Evolutionary conservation across 305 asterid species (phyloP).

Genomic region (Plantago coronopus): DNA sequence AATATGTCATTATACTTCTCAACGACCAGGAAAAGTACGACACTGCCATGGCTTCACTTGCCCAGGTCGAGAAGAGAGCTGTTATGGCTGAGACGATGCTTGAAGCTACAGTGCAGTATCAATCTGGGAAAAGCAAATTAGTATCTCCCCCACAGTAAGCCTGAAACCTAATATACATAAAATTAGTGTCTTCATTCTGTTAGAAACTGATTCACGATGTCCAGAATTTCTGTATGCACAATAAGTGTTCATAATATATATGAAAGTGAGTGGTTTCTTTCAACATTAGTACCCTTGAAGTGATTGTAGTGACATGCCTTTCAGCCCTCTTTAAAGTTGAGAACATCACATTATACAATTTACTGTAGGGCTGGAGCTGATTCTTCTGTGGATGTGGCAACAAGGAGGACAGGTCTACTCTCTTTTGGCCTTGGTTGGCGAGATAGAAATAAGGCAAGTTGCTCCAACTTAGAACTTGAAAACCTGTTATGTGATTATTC

Average conservation of each 20-base stretch:
- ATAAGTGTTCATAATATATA: background rate
- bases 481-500: too few species aligned
- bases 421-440: constrained; percentile 83
- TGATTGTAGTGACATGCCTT: background rate
- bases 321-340: constrained; percentile 8
- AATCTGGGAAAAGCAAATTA: constrained; percentile 84
- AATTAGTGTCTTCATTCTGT: constrained; percentile 1
- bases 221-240: background rate
- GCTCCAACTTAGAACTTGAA: background rate
- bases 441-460: constrained; percentile 65
- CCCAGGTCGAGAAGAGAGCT: constrained; percentile 75
- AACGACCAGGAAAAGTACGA: constrained; percentile 66
- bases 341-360: constrained; percentile 12
- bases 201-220: constrained; percentile 14
- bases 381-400: constrained; percentile 36
- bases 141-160: constrained; percentile 61
- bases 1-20: background rate
- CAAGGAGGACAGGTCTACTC: constrained; percentile 53
- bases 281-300: too few species aligned
- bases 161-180: background rate
- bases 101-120: constrained; percentile 84
- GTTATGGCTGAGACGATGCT: constrained; percentile 91
- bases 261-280: background rate
- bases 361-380: constrained; percentile 39
- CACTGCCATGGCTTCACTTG: constrained; percentile 41